These are phyloP conservation scores for Trematosphaeria pertusa DNA, from an alignment of 2,329 filamentous ascomycete genomes.

Conservation along the genomic window DNA sequence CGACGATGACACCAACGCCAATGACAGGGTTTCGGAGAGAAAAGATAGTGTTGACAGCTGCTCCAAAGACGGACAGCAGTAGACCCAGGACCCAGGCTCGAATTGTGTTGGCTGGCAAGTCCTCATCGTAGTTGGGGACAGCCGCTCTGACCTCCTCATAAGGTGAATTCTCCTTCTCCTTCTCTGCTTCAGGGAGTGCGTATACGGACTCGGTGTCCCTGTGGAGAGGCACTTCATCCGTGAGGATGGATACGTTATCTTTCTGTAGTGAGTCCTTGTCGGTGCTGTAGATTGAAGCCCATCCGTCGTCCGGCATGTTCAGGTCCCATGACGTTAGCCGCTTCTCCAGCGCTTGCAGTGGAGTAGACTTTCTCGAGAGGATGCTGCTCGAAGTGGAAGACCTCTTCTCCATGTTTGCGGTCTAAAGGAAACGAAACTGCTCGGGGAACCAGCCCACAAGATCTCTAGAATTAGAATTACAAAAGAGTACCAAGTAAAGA, in stretches of 20 bases:
- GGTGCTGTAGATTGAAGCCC: conserved; percentile 6
- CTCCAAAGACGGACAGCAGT: conserved; percentile 30
- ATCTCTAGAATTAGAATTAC: conserved; percentile 4
- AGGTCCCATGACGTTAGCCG: conserved; percentile 19
- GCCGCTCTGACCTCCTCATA: conserved; percentile 20
- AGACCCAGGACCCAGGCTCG: conserved; percentile 41
- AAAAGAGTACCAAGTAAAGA: conserved; percentile 3
- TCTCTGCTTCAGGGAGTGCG: background rate
- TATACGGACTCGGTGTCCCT: conserved; percentile 1
- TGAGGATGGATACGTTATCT: conserved; percentile 9
- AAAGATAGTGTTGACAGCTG: conserved; percentile 39
- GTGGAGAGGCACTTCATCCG: background rate
- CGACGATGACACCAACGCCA: conserved; percentile 35
- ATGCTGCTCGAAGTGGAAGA: conserved; percentile 12
- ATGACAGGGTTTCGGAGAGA: conserved; percentile 40
- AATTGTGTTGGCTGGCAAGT: conserved; percentile 36
- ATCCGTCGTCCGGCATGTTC: conserved; percentile 13
- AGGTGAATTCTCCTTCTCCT: conserved; percentile 18
- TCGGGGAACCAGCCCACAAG: conserved; percentile 8
- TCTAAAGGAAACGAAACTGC: background rate
- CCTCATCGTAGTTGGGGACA: conserved; percentile 18
- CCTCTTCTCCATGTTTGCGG: conserved; percentile 7
- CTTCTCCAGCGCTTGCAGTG: conserved; percentile 8
- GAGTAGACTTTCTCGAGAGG: conserved; percentile 1
- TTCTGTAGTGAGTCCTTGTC: conserved; percentile 2